Base-by-base conservation (phyloP, 495 filamentous ascomycete species). In the Penicillium goetzii region DNA sequence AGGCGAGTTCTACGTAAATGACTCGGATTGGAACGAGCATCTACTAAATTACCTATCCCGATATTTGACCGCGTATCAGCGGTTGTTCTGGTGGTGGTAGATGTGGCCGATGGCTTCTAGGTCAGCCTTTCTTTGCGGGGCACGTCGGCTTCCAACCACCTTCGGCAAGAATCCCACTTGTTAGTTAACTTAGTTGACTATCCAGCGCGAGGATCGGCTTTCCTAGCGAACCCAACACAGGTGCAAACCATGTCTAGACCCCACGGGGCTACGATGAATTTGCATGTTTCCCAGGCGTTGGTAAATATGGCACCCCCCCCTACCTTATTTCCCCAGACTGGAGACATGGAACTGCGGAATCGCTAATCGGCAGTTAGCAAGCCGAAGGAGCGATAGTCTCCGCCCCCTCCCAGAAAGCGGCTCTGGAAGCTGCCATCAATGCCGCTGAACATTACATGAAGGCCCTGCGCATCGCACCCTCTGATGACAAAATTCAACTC, bases 401-500 rank as follows among this genome's bases (percentile, higher is more conserved):
- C 26, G 80, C 87, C 21, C 74, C 74, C 30, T 88, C 84, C 51
- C 86, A 87, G 57, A 83, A 87, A 38, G 83, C 86, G 62, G 92
- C 93, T 21, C 80, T 97, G 52, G 76, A 88, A 40, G 84, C 87
- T 64, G 88, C 90, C 58, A 90, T 95, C 70, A 76, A 84, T 62
- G 90, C 90, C 26, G 87, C 85, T 17, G 90, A 97, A 67, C 75
- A 89, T 49, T 92, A 91, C 62, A 91, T 97, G 86, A 85, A 86
- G 69, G 91, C 89, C 2, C 72, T 90, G 57, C 78, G 79, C 49
- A 73, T 86, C 51, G 80, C 86, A 1, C 65, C 78, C 7, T 75
- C 71, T 33, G 65, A 78, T 14, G 75, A 76, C 21, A 89, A 93
- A 28, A 90, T 85, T 60, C 71, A 76, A 12, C 75, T 95, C 19